phyloP scores from a whole-genome alignment of 2,329 filamentous ascomycete species.

The Gnomoniopsis smithogilvyi region DNA sequence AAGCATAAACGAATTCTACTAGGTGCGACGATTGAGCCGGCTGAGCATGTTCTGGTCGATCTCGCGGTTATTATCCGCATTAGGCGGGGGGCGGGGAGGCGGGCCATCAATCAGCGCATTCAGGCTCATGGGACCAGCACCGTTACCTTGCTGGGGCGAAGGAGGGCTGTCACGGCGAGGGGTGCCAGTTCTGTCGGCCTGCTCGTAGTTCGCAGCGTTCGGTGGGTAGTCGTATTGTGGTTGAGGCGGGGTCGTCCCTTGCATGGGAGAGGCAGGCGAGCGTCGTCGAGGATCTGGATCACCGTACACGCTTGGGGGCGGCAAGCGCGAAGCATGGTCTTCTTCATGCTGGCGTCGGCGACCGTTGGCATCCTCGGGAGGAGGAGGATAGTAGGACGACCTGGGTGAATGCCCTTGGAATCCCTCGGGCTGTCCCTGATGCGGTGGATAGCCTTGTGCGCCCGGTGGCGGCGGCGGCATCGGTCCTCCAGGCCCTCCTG shows the following conservation, averaged over 20 bases:
- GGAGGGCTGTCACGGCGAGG: conserved; percentile 35
- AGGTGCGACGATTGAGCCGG: conserved; percentile 40
- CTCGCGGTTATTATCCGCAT: conserved; percentile 33
- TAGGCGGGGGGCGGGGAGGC: conserved; percentile 19
- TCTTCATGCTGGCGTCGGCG: conserved; percentile 36
- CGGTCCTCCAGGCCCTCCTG: conserved; percentile 7
- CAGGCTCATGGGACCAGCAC: conserved; percentile 45
- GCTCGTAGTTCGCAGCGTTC: conserved; percentile 24
- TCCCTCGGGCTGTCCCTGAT: conserved; percentile 11
- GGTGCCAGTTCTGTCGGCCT: conserved; percentile 33
- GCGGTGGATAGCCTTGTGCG: conserved; percentile 19
- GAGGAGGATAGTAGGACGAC: conserved; percentile 30
- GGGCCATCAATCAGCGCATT: conserved; percentile 44
- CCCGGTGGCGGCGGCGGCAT: conserved; percentile 17
- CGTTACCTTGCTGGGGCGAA: conserved; percentile 28
- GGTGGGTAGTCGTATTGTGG: conserved; percentile 31
- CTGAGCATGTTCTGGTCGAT: conserved; percentile 56
- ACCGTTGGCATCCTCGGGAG: conserved; percentile 32
- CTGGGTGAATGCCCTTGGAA: conserved; percentile 33
- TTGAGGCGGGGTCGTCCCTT: conserved; percentile 44
- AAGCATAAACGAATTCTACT: conserved; percentile 7
- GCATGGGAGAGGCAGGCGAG: conserved; percentile 46
- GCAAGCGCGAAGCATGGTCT: conserved; percentile 40
- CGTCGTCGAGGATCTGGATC: conserved; percentile 50
- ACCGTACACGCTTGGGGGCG: conserved; percentile 42